These are phyloP conservation scores for Rhizopus sp. DNA, from an alignment of 371 early-diverging fungal species.

Conservation along the genomic window DNA sequence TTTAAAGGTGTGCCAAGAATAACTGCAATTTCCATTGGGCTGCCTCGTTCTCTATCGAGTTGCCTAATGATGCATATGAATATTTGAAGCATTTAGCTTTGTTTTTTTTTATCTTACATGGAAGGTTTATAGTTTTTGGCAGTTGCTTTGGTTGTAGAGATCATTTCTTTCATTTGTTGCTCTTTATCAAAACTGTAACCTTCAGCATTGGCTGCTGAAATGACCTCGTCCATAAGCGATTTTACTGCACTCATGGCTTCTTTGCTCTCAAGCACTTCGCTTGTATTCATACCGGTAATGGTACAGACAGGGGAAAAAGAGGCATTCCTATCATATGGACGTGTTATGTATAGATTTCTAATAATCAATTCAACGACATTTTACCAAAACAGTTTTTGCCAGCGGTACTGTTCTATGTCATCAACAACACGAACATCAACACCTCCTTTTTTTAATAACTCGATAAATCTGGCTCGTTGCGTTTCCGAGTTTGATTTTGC, in stretches of 20 bases:
- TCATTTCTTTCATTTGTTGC: constrained; percentile 46
- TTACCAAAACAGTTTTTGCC: constrained; percentile 86
- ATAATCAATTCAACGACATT: not conserved
- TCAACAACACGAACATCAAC: constrained; percentile 49
- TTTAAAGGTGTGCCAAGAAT: constrained; percentile 67
- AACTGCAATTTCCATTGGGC: constrained; percentile 68
- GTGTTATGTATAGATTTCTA: not conserved
- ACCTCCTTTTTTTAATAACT: constrained; percentile 52
- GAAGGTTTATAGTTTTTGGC: constrained; percentile 64
- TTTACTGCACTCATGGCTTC: constrained; percentile 50
- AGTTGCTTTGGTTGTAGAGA: constrained; percentile 47
- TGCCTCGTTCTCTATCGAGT: constrained; percentile 62
- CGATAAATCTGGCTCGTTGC: constrained; percentile 34
- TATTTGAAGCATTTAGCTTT: not conserved
- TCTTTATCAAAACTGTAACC: constrained; percentile 51
- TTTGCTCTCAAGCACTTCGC: constrained; percentile 57
- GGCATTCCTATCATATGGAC: constrained; percentile 59
- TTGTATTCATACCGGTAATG: constrained; percentile 66
- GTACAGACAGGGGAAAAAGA: constrained; percentile 77
- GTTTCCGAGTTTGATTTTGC: constrained; percentile 28
- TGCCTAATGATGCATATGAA: constrained; percentile 30
- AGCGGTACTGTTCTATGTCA: constrained; percentile 72
- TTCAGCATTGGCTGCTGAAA: constrained; percentile 52
- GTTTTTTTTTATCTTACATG: constrained; percentile 43
- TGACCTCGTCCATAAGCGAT: constrained; percentile 66